phyloP scores from a whole-genome alignment of 208 protist species.

The Crithidia mellificae region DNA sequence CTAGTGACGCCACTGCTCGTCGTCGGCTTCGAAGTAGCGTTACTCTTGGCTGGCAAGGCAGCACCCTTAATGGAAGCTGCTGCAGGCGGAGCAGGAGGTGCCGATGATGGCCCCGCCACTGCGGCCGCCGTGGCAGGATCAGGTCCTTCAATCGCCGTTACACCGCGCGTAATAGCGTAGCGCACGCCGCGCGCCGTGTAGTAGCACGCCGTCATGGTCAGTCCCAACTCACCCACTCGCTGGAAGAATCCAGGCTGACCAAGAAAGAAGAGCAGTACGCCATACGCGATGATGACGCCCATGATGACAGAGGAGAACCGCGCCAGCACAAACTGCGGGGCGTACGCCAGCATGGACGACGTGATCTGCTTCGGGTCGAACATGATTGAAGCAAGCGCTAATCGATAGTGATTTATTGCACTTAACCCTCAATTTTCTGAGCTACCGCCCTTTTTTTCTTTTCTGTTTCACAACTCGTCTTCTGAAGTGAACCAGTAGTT shows the following conservation, averaged over 20 bases:
- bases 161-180: slow-evolving; percentile 26
- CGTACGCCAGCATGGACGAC: slow-evolving; percentile 31
- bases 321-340: slow-evolving; percentile 49
- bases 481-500: too few relatives aligned
- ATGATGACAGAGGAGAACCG: slow-evolving; percentile 57
- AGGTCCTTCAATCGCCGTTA: slow-evolving; percentile 19
- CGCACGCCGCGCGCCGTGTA: slow-evolving; percentile 27
- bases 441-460: background rate
- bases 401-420: background rate
- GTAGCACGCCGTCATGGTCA: slow-evolving; percentile 32
- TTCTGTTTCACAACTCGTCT: background rate
- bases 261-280: slow-evolving; percentile 48
- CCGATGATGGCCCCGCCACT: background rate
- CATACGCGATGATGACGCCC: slow-evolving; percentile 60
- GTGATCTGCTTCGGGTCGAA: slow-evolving; percentile 39
- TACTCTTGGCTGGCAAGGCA: too few relatives aligned
- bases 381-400: slow-evolving; percentile 6
- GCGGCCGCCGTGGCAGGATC: background rate
- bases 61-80: too few relatives aligned
- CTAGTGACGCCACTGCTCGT: background rate
- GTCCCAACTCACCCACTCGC: slow-evolving; percentile 36
- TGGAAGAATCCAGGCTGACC: slow-evolving; percentile 47
- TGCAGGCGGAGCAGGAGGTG: background rate
- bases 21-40: background rate
- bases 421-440: background rate